These are phyloP conservation scores for Wickerhamiella kazuoi DNA, from an alignment of 805 yeast genomes.

Conservation along the genomic window DNA sequence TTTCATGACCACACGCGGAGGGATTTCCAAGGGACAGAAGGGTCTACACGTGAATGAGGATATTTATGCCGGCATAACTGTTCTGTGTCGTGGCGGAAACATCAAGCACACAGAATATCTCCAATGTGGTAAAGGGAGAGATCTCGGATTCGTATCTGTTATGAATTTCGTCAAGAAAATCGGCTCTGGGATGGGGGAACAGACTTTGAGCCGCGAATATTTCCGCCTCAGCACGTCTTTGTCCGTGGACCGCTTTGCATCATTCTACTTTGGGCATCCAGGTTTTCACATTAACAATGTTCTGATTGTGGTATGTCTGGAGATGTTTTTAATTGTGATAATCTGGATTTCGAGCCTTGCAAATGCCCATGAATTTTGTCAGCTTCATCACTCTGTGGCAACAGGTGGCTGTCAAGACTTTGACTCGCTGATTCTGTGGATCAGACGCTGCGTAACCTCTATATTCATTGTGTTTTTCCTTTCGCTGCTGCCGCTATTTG, in stretches of 20 bases:
- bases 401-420: conserved; percentile 61
- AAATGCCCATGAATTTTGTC: conserved; percentile 43
- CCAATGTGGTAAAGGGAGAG: conserved; percentile 79
- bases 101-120: conserved; percentile 69
- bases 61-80: conserved; percentile 75
- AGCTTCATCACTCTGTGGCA: conserved; percentile 32
- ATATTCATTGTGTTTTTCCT: conserved; percentile 58
- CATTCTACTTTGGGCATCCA: conserved; percentile 73
- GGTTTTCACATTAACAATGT: conserved; percentile 72
- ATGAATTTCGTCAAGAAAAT: conserved; percentile 67
- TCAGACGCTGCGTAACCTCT: conserved; percentile 53
- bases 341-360: conserved; percentile 48
- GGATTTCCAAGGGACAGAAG: conserved; percentile 70
- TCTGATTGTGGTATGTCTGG: conserved; percentile 50
- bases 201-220: conserved; percentile 66
- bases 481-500: conserved; percentile 56
- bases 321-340: conserved; percentile 40
- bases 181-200: conserved; percentile 87
- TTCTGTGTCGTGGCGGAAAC: conserved; percentile 61
- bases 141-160: conserved; percentile 69
- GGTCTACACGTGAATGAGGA: conserved; percentile 74
- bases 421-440: conserved; percentile 56
- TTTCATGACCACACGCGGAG: conserved; percentile 73
- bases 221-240: conserved; percentile 61
- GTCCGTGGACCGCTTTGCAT: conserved; percentile 59